Conservation (phyloP, 441 rosid genomes). For the Eruca vesicaria region DNA sequence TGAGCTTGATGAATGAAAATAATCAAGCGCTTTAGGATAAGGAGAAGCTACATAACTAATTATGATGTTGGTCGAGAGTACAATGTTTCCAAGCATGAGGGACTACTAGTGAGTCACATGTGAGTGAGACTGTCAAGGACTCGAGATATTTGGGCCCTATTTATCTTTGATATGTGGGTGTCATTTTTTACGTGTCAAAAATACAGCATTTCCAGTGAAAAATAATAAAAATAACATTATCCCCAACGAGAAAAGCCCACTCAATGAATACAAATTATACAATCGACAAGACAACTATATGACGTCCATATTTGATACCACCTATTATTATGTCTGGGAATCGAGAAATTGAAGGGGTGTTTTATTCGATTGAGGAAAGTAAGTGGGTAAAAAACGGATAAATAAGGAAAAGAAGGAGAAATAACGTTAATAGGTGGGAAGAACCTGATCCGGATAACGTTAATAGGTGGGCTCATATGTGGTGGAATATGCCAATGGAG, state of each 20-base stretch:
- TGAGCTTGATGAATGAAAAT: neutral
- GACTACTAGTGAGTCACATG: neutral
- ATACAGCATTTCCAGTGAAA: neutral
- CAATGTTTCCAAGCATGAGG: conserved; percentile 10
- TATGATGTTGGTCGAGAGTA: neutral
- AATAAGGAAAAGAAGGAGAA: neutral
- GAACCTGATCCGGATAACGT: conserved; percentile 28
- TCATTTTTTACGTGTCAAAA: neutral
- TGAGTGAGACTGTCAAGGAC: conserved; percentile 10
- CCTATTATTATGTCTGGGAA: neutral
- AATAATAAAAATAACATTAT: neutral
- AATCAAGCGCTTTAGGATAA: neutral
- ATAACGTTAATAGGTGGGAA: neutral
- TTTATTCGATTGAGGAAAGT: neutral
- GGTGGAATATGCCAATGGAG: neutral
- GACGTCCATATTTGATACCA: neutral
- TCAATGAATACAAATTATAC: neutral
- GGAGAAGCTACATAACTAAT: neutral
- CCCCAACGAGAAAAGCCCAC: neutral
- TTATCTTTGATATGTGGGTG: neutral
- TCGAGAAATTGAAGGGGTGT: neutral
- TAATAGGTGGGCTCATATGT: conserved; percentile 19
- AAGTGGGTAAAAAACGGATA: neutral
- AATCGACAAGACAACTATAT: neutral
- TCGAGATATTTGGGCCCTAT: neutral